phyloP scores from a whole-genome alignment of 192 early-diverging fungal genomes.

The Phycomyces blakesleeanus region DNA sequence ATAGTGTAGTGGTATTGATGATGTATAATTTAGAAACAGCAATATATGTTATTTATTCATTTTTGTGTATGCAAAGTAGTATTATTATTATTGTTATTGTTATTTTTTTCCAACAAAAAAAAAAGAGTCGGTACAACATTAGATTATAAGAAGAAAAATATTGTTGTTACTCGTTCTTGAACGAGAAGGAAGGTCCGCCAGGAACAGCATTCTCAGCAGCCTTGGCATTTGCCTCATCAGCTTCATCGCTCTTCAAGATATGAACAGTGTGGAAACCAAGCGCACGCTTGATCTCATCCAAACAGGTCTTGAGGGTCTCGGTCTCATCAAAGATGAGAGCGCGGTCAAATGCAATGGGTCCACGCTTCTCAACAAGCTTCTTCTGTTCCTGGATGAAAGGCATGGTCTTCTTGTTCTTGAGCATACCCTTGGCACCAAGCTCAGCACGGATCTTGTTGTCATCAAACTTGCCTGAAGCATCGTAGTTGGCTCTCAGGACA shows the following conservation, averaged over 20 bases:
- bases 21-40: too few species aligned
- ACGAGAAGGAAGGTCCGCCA: slow-evolving; percentile 50
- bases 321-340: slow-evolving; percentile 79
- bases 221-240: slow-evolving; percentile 47
- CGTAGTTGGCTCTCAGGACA: slow-evolving; percentile 56
- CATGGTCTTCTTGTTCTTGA: slow-evolving; percentile 97
- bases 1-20: too few species aligned
- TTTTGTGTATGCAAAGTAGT: too few species aligned
- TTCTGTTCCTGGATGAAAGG: slow-evolving; percentile 81
- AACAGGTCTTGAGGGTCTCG: slow-evolving; percentile 53
- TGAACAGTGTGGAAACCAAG: slow-evolving; percentile 55
- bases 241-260: slow-evolving; percentile 46
- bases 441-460: slow-evolving; percentile 69
- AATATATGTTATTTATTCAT: too few species aligned
- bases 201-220: slow-evolving; percentile 52
- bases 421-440: slow-evolving; percentile 65
- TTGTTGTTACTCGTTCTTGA: slow-evolving; percentile 43
- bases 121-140: too few species aligned
- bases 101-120: too few species aligned
- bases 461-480: slow-evolving; percentile 59
- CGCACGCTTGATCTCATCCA: slow-evolving; percentile 53
- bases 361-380: slow-evolving; percentile 69
- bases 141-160: neutral
- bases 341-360: slow-evolving; percentile 75
- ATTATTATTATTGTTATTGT: neutral